Evolutionary conservation across 2,329 filamentous ascomycete species (phyloP), one percentile per base, ranked within the genome.

Genomic region (Cladosporium sp.): DNA sequence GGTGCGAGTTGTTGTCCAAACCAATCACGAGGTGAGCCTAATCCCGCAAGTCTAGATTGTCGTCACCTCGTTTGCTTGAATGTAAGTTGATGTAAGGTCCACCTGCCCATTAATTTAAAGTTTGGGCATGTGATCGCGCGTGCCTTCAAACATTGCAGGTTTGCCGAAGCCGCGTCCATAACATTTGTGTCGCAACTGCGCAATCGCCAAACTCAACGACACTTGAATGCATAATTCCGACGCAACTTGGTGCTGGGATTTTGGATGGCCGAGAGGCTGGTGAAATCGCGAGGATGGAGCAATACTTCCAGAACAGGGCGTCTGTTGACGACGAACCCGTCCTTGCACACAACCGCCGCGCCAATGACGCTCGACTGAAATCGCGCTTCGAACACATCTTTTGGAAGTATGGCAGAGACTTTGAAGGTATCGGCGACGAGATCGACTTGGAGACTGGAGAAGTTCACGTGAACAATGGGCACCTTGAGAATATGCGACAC

Each of bases 391-490:
- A 96, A 64, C 75, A 81, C 50, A 95, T 97, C 50, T 96, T 96
- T 65, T 81, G 86, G 54, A 96, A 95, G 68, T 96, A 95, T 66
- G 84, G 79, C 47, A 84, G 78, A 56, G 87, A 96, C 65, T 96
- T 96, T 62, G 83, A 83, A 2, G 86, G 84, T 4, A 78, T 92
- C 44, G 90, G 86, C 48, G 92, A 97, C 68, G 90, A 96, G 70
- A 90, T 97, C 61, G 89, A 97, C 67, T 75, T 96, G 51, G 75
- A 77, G 43, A 92, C 88, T 0, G 90, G 89, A 48, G 76, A 88
- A 52, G 83, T 97, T 41, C 78, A 95, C n/a, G 84, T 96, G 50
- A 80, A 97, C 68, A 93, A 96, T 74, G 92, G 93, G 0, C 93
- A 97, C 70, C 67, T 96, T 47, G 67, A 79, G 44, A 67, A 80